Evolutionary conservation across 2,329 filamentous ascomycete genomes (phyloP).

Genomic region (Zalaria obscura): DNA sequence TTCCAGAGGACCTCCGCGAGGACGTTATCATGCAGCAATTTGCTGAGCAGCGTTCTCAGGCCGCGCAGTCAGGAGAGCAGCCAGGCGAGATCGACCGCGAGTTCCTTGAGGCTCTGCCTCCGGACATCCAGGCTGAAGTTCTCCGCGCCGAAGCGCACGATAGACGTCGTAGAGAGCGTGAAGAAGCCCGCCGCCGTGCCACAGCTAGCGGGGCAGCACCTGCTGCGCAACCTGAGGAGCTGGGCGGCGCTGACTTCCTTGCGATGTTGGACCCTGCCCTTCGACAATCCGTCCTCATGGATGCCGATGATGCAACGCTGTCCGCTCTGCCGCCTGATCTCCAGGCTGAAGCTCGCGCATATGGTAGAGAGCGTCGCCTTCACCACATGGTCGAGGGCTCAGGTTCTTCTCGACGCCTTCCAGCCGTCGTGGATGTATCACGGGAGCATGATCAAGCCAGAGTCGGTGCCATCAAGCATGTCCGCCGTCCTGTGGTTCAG

Average conservation of each 20-base stretch:
- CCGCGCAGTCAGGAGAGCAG: conserved; percentile 51
- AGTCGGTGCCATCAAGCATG: conserved; percentile 9
- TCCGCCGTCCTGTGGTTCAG: conserved; percentile 64
- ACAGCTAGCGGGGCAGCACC: conserved; percentile 30
- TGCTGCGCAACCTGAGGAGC: conserved; percentile 53
- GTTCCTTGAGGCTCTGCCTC: conserved; percentile 82
- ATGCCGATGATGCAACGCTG: conserved; percentile 80
- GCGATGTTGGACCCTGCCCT: conserved; percentile 76
- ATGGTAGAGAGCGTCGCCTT: conserved; percentile 37
- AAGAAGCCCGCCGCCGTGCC: conserved; percentile 59
- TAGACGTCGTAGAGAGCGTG: conserved; percentile 73
- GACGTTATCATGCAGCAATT: conserved; percentile 90
- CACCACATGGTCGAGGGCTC: neutral
- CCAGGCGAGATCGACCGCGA: conserved; percentile 79
- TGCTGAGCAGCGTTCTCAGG: conserved; percentile 67
- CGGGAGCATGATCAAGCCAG: conserved; percentile 10
- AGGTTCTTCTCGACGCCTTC: conserved; percentile 6
- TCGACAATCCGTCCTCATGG: conserved; percentile 74
- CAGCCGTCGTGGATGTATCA: neutral
- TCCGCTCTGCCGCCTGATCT: conserved; percentile 74
- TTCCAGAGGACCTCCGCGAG: conserved; percentile 93
- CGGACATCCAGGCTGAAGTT: conserved; percentile 80
- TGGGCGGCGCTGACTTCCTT: conserved; percentile 86
- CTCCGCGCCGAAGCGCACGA: conserved; percentile 82
- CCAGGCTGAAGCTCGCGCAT: conserved; percentile 68